A percentile compares a stretch with the other conserved stretches of the same genome.
phyloP scores from a whole-genome alignment of 2,329 filamentous ascomycete species.

The Uncinocarpus reesii region DNA sequence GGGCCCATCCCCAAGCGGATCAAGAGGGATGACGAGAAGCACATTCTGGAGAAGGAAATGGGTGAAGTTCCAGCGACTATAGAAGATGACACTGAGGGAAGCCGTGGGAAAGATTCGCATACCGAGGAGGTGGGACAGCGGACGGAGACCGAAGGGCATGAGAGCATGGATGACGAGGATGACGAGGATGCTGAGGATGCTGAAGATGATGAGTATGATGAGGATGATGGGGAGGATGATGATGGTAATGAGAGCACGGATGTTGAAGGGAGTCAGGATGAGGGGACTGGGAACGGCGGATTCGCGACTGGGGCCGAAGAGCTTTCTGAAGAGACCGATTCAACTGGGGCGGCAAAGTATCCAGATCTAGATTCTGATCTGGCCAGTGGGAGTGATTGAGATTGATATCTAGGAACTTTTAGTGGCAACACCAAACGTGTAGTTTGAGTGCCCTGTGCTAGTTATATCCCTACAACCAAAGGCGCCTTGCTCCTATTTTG shows the following conservation, averaged over 20 bases:
- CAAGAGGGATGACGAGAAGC: constrained; percentile 20
- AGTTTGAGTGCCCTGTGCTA: no score
- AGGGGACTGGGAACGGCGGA: constrained; percentile 4
- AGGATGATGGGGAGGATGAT: constrained; percentile 13
- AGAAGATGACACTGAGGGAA: constrained; percentile 4
- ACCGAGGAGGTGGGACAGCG: constrained; percentile 11
- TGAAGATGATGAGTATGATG: constrained; percentile 23
- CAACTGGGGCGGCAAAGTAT: constrained; percentile 19
- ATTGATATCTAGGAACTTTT: background rate
- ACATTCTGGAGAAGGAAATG: constrained; percentile 1
- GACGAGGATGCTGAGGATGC: constrained; percentile 22
- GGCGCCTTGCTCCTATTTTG: no score
- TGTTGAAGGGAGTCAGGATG: constrained; percentile 15
- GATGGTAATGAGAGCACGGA: constrained; percentile 4
- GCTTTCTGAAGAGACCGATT: constrained; percentile 17
- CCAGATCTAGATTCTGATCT: constrained; percentile 30
- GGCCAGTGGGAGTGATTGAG: constrained; percentile 22
- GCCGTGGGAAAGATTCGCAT: constrained; percentile 8
- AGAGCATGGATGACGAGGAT: constrained; percentile 21
- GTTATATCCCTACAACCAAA: no score
- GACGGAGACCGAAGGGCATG: constrained; percentile 19
- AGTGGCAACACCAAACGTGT: no score
- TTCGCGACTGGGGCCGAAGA: constrained; percentile 15
- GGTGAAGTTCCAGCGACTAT: no score
- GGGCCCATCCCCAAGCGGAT: constrained; percentile 45